Evolutionary conservation across 2,329 filamentous ascomycete species (phyloP), one percentile per base, ranked within the genome.

Genomic region (Fusarium gaditjirri): DNA sequence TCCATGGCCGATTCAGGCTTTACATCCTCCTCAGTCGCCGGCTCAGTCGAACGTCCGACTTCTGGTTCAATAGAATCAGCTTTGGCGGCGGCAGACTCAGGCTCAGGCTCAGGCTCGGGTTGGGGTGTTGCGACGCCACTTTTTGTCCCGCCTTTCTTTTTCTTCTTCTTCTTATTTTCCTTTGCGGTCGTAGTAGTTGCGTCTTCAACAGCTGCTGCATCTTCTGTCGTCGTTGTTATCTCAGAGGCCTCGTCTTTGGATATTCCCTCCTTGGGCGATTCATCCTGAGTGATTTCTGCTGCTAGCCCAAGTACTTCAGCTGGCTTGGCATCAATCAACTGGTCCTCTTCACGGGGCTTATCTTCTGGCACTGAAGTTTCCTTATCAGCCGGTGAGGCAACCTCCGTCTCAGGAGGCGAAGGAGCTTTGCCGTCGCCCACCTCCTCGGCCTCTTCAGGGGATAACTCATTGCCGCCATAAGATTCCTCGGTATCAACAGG

Each of bases 151-250:
- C 46, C 59, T 53, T 56, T 60, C 59, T 57, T 72, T 57, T 67
- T 65, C n/a, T 44, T 60, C 42, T 58, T 71, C 55, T 47, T 75
- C 55, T 27, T 68, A 25, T 46, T 44, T 42, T 68, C 65, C 36
- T 55, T 71, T 43, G 63, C 25, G 25, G 52, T 14, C 33, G 38
- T 29, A 36, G 31, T 25, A 35, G 39, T 43, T 14, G 49, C n/a
- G 33, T 58, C 64, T 14, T 39, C 36, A 19, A 35, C n/a, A 56
- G 35, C 39, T 13, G 43, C 54, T 31, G 56, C 42, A 21, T 57
- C 60, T 42, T 72, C 72, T 31, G 46, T 35, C 41, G 44, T 49
- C 17, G 38, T 49, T 41, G n/a, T 35, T 16, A 55, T 54, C 10
- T 53, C 39, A 12, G 60, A 29, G n/a, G 65, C 36, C 10, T 52